Evolutionary conservation across 2,329 filamentous ascomycete genomes (phyloP), one percentile per base, ranked within the genome.

Genomic region (Colletotrichum sojae): DNA sequence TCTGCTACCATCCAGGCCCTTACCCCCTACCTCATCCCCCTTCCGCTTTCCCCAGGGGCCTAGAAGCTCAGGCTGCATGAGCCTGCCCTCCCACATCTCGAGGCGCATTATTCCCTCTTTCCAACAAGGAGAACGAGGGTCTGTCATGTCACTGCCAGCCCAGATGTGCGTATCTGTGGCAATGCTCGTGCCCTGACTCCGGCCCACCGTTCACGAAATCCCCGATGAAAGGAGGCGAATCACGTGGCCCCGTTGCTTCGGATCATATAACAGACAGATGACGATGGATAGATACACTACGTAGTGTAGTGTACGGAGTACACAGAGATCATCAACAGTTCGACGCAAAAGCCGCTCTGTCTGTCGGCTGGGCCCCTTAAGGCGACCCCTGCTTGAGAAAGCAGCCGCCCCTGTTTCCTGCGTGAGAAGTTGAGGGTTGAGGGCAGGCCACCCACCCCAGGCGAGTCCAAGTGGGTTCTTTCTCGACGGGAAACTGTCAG

Each of bases 401-500:
- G 56, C 55, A 53, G 10, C 53, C 46, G 22, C 40, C 67, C 63
- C 40, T 67, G 67, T 54, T 45, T 67, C 55, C 40, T 69, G 62
- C 55, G 18, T 55, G 48, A 58, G 22, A 65, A n/a, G 48, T 55
- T 65, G 54, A 69, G 66, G 20, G 48, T 55, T 65, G 54, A 69
- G 66, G 20, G 48, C 39, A 58, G 36, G 31, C 60, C 16, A 46
- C 45, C 13, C 40, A 54, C 55, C 66, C 66, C n/a, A 27, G 66
- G 16, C 54, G 51, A 65, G 61, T 55, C 25, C 62, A 52, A 69
- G 56, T 61, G 63, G 67, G 57, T 25, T 68, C 9, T 10, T 10
- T 72, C 70, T 73, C 76, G 64, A 78, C 83, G 72, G 84, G 84
- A 71, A 52, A 62, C 31, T 59, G 66, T 65, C 67, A 70, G 67